phyloP scores from a whole-genome alignment of 139 green algal genomes.

The Chlamydomonas schloesseri region DNA sequence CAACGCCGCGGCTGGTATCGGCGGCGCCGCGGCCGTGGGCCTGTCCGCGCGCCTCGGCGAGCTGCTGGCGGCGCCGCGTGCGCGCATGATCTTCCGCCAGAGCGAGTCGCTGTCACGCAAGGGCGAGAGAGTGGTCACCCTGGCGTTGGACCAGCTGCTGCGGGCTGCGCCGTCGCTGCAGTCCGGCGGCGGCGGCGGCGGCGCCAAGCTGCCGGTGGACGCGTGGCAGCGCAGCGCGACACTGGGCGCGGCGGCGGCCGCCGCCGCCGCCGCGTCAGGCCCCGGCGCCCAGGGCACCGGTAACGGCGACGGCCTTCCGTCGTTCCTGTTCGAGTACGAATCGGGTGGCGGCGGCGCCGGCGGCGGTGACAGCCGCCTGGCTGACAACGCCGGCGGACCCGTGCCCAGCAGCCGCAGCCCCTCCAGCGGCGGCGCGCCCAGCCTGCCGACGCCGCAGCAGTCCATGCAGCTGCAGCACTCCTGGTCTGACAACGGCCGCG shows the following conservation, averaged over 20 bases:
- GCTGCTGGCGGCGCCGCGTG: slow-evolving; percentile 9
- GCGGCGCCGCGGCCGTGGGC: not conserved
- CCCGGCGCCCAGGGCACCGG: too few relatives aligned
- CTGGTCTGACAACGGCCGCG: slow-evolving; percentile 4
- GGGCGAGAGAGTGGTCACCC: slow-evolving; percentile 18
- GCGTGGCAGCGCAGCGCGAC: not conserved
- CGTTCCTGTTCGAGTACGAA: slow-evolving; percentile 60
- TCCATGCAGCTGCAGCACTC: not conserved
- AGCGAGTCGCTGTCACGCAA: slow-evolving; percentile 22
- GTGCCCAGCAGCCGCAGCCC: not conserved
- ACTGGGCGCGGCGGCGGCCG: not conserved
- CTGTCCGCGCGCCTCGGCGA: slow-evolving; percentile 3
- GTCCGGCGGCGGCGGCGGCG: not conserved
- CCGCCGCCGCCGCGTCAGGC: not conserved
- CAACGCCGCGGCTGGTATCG: not conserved
- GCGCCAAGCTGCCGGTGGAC: not conserved
- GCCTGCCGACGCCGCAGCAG: not conserved
- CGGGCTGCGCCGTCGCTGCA: not conserved
- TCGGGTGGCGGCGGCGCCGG: not conserved
- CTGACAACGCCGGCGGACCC: too few relatives aligned
- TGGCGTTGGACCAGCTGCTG: slow-evolving; percentile 32
- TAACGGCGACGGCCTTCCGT: slow-evolving; percentile 22
- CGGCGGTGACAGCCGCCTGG: not conserved
- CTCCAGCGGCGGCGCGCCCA: not conserved
- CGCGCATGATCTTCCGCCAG: not conserved